These are phyloP conservation scores for Coemansia umbellata DNA, from an alignment of 192 early-diverging fungal genomes.

Conservation along the genomic window DNA sequence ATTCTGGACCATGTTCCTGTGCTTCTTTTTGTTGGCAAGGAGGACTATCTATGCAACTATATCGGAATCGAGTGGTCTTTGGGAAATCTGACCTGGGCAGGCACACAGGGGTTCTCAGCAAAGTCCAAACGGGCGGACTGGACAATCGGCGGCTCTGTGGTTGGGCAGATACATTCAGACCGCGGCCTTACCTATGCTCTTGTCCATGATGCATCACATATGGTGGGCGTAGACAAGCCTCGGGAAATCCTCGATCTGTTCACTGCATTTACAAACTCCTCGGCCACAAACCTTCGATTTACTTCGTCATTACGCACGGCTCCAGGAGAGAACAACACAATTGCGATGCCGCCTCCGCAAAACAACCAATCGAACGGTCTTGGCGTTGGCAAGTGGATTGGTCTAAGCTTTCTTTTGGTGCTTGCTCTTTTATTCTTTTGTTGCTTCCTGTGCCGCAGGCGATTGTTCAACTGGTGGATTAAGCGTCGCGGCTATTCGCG, in stretches of 20 bases:
- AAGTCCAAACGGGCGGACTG: conserved; percentile 31
- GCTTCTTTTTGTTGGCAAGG: conserved; percentile 61
- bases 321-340: neutral
- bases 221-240: conserved; percentile 67
- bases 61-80: conserved; percentile 61
- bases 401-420: conserved; percentile 5
- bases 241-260: conserved; percentile 59
- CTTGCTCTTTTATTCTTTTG: conserved; percentile 6
- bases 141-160: conserved; percentile 42
- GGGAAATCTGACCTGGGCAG: conserved; percentile 59
- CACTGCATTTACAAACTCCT: conserved; percentile 51
- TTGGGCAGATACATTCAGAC: conserved; percentile 50
- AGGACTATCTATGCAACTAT: conserved; percentile 72
- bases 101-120: conserved; percentile 49
- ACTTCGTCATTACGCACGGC: conserved; percentile 31
- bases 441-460: conserved; percentile 17
- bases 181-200: conserved; percentile 62
- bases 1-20: conserved; percentile 52
- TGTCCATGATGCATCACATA: conserved; percentile 62
- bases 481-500: neutral
- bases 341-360: neutral
- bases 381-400: conserved; percentile 16
- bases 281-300: conserved; percentile 29
- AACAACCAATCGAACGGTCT: neutral
- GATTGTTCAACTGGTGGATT: conserved; percentile 31